These are phyloP conservation scores for Simmondsia chinensis DNA, from an alignment of 148 eudicot genomes.

Conservation along the genomic window DNA sequence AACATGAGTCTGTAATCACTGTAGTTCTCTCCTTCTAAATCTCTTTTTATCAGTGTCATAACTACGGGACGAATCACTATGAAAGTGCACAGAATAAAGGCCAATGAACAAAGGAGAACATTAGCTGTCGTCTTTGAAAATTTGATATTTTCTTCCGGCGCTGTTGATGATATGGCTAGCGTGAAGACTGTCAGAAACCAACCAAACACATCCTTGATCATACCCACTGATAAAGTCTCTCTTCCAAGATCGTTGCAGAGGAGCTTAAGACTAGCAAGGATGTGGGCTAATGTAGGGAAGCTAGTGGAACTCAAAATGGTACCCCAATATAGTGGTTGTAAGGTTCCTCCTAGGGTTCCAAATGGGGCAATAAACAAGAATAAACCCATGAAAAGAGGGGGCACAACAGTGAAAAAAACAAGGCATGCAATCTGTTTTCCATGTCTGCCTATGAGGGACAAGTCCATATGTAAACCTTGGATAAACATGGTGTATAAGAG, in stretches of 20 bases:
- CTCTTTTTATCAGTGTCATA: conserved; percentile 9
- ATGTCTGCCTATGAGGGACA: conserved; percentile 4
- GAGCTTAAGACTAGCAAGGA: conserved; percentile 18
- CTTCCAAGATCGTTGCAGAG: conserved; percentile 22
- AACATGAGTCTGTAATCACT: conserved; percentile 19
- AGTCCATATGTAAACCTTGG: conserved; percentile 29
- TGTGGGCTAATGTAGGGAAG: conserved; percentile 16
- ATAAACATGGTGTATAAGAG: conserved; percentile 38
- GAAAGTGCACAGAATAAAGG: conserved; percentile 9
- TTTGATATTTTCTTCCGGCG: background rate
- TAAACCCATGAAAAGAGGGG: conserved; percentile 14
- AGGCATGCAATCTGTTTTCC: conserved; percentile 6
- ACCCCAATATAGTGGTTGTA: conserved; percentile 21
- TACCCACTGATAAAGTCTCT: conserved; percentile 12
- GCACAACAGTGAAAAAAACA: conserved; percentile 3
- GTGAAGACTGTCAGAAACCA: conserved; percentile 10
- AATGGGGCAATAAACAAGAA: conserved; percentile 9
- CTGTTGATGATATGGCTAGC: conserved; percentile 7
- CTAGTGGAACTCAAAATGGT: conserved; percentile 14
- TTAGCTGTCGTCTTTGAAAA: background rate
- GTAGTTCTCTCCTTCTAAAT: conserved; percentile 24
- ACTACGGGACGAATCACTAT: conserved; percentile 24
- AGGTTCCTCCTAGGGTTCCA: background rate
- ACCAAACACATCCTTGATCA: conserved; percentile 15
- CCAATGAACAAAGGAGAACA: background rate